Base-by-base conservation (phyloP, 345 rosid species). In the Chamaenerion angustifolium region DNA sequence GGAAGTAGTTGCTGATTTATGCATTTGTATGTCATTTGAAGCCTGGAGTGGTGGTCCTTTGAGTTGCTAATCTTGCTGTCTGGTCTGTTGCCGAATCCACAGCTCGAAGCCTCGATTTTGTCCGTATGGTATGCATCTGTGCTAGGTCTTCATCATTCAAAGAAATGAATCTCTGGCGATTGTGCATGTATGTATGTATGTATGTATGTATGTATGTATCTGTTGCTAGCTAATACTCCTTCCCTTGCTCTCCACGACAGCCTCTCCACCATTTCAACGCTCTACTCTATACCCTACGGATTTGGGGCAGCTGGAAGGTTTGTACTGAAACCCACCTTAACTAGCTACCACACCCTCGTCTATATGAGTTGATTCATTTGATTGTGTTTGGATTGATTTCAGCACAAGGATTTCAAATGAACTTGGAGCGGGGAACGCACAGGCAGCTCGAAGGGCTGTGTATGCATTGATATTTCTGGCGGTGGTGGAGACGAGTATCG, bases 41-140 rank as follows among this genome's bases (percentile, higher is more conserved):
- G 65, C 49, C 47, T 61, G 9, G 45, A 90, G 62, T 83, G 96
- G 95, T 86, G 96, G 94, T 86, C 98, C 35, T 86, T 77, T 56
- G 92, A 86, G 63, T 53, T 90, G 51, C 76, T 90, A 15, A 64
- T 71, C 35, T 37, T 86, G 73, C 77, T 90, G 31, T 86, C 94
- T 3, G 96, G 98, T 8, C 62, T 83, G 27, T 51, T 86, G 19
- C 92, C 94, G 1, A 86, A 83, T 64, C 88, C 94, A 2, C 57
- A 71, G 77, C 95, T 86, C 43, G 92, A 81, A 70, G 68, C 95
- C 62, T 83, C 95, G 44, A 88, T 83, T 47, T 72, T 83, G 3
- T 83, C 95, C 6, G 75, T 83, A 1, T 85, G 95, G 95, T 86
- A 71, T 49, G 83, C 10, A 44, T 9, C 11, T 18, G 23, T 37